phyloP scores from a whole-genome alignment of 768 basidiomycete genomes.

The Trametes coccinea region DNA sequence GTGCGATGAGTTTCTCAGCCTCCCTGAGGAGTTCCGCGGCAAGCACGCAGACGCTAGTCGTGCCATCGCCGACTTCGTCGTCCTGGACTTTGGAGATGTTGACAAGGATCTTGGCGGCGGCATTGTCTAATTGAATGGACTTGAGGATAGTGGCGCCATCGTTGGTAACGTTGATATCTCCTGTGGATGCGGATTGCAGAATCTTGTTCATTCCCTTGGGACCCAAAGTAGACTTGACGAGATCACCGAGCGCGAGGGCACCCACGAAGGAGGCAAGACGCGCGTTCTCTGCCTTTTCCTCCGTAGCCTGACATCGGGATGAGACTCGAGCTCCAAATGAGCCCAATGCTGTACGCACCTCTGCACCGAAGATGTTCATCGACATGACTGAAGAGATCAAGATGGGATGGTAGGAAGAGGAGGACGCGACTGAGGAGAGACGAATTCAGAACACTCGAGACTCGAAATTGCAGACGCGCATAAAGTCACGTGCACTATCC shows the following conservation, averaged over 20 bases:
- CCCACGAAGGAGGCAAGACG: constrained; percentile 98
- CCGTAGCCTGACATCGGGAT: constrained; percentile 56
- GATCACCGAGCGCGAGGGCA: constrained; percentile 94
- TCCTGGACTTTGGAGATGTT: constrained; percentile 99
- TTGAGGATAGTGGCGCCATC: constrained; percentile 99
- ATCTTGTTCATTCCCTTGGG: constrained; percentile 99
- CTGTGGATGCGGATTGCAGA: constrained; percentile 85
- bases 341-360: constrained; percentile 39
- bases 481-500: constrained; percentile 4
- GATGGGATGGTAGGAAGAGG: background rate
- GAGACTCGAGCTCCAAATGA: background rate
- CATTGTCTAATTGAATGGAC: constrained; percentile 96
- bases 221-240: constrained; percentile 97
- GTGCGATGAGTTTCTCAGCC: constrained; percentile 90
- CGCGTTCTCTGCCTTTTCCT: constrained; percentile 97
- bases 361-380: constrained; percentile 69
- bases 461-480: constrained; percentile 10
- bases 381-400: constrained; percentile 45
- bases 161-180: constrained; percentile 96
- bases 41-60: constrained; percentile 88
- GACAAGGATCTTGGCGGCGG: constrained; percentile 98
- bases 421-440: background rate
- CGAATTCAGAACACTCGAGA: constrained; percentile 4
- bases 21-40: constrained; percentile 91
- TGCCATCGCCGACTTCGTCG: constrained; percentile 97